Base-by-base conservation (phyloP, 352 stramenopile genomes). In the Blastocystis sp. region DNA sequence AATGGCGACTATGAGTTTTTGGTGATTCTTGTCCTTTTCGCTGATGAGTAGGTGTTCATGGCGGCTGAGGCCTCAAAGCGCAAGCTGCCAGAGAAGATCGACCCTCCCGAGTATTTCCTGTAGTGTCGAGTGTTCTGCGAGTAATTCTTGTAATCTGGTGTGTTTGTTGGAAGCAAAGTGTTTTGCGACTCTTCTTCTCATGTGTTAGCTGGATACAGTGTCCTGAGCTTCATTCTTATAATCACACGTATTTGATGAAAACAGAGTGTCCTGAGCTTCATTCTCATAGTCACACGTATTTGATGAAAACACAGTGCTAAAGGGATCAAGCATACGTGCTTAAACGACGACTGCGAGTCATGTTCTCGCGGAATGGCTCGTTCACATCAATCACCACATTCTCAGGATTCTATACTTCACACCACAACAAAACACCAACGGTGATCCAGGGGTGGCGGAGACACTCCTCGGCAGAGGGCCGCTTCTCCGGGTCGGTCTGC, bases 91-190 rank as follows among this genome's bases (percentile, higher is more conserved):
- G 68, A 88, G 34, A 88, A 88, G 52, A 65, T 79, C 3, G 64
- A 88, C 78, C 78, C 65, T 88, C 78, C 78, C 19, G 78, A 88
- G 43, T 88, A 88, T 54, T 88, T 88, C 59, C 59, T 87, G 10
- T 87, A 52, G 9, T 34, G 17, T 87, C 21, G 45, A 65, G 21
- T 28, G 28, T 65, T 81, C n/a, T 66, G 24, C 54, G 11, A 21
- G 11, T 61, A 1, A 21, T 21, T 61, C 19, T 65, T 24, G 24
- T 38, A 65, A 24, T 65, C 19, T 65, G 0, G 9, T 6, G 19
- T 65, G 19, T 24, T 65, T 65, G 4, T 10, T 65, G 60, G 52
- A 81, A 42, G 62, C 24, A 68, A 68, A 14, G 7, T 68, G 7
- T 42, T 9, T 42, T 68, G 0, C 43, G 62, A 42, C 7, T 9